phyloP scores from a whole-genome alignment of 768 basidiomycete species.

The Candolleomyces eurysporus region DNA sequence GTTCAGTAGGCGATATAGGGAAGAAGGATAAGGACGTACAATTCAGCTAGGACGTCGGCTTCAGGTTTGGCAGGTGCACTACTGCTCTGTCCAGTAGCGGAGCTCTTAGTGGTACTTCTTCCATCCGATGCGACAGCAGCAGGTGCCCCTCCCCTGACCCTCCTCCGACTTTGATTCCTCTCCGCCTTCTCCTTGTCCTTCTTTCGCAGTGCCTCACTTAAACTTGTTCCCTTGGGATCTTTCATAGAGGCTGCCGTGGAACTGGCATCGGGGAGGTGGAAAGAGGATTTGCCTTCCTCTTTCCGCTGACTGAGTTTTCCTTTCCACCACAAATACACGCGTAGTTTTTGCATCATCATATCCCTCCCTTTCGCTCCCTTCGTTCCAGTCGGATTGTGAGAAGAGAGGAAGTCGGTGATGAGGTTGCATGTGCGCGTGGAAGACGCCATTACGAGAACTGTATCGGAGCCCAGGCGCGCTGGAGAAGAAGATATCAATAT shows the following conservation, averaged over 20 bases:
- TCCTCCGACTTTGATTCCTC: constrained; percentile 59
- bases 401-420: constrained; percentile 76
- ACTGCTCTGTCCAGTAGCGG: constrained; percentile 21
- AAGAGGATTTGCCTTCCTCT: constrained; percentile 28
- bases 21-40: constrained; percentile 42
- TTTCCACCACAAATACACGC: constrained; percentile 82
- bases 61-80: constrained; percentile 31
- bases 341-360: constrained; percentile 80
- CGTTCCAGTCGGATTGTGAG: constrained; percentile 55
- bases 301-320: constrained; percentile 42
- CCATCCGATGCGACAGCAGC: constrained; percentile 16
- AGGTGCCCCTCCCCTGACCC: constrained; percentile 74
- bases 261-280: constrained; percentile 22
- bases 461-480: constrained; percentile 60
- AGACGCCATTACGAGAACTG: constrained; percentile 84
- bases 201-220: constrained; percentile 63
- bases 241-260: constrained; percentile 22
- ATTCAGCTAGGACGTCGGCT: constrained; percentile 47
- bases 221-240: constrained; percentile 43
- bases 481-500: background rate
- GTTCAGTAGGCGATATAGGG: background rate
- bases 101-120: constrained; percentile 13
- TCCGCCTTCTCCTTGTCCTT: constrained; percentile 69
- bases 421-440: constrained; percentile 73
- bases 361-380: constrained; percentile 61